phyloP scores from a whole-genome alignment of 495 filamentous ascomycete genomes.

The Astrothelium subdiscretum region DNA sequence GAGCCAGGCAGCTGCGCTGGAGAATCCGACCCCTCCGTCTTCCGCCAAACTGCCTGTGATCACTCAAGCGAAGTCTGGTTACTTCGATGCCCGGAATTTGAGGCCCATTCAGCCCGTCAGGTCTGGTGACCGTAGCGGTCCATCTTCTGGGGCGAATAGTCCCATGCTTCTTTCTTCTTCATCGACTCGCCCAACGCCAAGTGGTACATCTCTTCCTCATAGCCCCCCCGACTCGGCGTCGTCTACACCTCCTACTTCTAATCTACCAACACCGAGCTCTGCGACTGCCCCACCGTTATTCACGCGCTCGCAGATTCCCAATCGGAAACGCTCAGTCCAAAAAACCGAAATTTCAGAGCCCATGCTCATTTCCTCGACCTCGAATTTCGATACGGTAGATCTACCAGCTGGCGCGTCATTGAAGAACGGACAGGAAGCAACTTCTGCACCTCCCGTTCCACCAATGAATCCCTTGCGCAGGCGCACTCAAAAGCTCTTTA shows the following conservation, averaged over 20 bases:
- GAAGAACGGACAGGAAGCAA: slow-evolving; percentile 26
- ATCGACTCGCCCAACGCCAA: neutral
- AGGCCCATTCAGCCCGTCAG: slow-evolving; percentile 18
- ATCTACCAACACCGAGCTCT: slow-evolving; percentile 2
- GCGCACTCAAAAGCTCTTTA: slow-evolving; percentile 14
- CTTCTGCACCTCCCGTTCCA: slow-evolving; percentile 23
- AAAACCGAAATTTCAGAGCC: slow-evolving; percentile 78
- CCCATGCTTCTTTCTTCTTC: neutral
- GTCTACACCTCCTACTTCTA: neutral
- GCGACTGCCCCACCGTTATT: slow-evolving; percentile 21
- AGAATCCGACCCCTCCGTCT: slow-evolving; percentile 3
- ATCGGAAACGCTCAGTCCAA: slow-evolving; percentile 52
- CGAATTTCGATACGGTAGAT: slow-evolving; percentile 43
- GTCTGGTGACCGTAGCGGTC: neutral
- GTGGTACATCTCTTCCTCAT: neutral
- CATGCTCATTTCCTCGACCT: slow-evolving; percentile 65
- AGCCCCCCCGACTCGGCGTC: slow-evolving; percentile 1
- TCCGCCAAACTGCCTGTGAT: neutral
- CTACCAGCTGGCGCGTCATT: slow-evolving; percentile 30
- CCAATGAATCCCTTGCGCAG: slow-evolving; percentile 27
- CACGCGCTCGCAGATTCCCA: slow-evolving; percentile 20
- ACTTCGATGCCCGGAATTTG: slow-evolving; percentile 25
- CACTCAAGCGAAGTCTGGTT: slow-evolving; percentile 10
- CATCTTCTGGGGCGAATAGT: neutral
- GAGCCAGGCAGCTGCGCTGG: slow-evolving; percentile 7